Percentiles rank a stretch among this genome's conserved stretches.
Evolutionary conservation across 805 yeast species (phyloP).

Genomic region (Helenozyma baotianmanensis): DNA sequence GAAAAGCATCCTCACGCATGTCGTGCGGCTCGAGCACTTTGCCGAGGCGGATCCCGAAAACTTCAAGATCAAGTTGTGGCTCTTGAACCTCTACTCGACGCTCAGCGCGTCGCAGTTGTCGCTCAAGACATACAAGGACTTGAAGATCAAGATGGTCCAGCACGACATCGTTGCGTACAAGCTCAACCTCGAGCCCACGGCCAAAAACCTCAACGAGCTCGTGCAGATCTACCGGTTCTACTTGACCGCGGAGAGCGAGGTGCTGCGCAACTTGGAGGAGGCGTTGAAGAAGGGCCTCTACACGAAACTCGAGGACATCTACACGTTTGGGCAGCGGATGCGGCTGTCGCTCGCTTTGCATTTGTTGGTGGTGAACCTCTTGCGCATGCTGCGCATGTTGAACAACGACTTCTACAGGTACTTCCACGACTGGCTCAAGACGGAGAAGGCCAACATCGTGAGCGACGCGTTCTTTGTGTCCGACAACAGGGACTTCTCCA

Average conservation of each 20-base stretch:
- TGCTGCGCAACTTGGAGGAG: conserved; percentile 42
- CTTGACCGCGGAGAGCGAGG: conserved; percentile 48
- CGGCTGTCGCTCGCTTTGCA: conserved; percentile 46
- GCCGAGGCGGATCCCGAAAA: conserved; percentile 60
- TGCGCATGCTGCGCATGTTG: conserved; percentile 29
- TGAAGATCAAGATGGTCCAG: conserved; percentile 73
- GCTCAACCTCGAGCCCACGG: conserved; percentile 42
- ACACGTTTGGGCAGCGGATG: conserved; percentile 54
- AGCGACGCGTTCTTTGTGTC: conserved; percentile 13
- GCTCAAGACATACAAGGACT: conserved; percentile 41
- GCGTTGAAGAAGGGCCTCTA: conserved; percentile 59
- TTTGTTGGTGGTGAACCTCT: conserved; percentile 28
- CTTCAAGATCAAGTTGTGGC: conserved; percentile 67
- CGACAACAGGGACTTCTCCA: conserved; percentile 60
- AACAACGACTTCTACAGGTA: conserved; percentile 27
- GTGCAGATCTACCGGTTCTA: conserved; percentile 45
- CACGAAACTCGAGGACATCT: conserved; percentile 63
- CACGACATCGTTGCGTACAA: conserved; percentile 62
- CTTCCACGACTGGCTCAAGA: conserved; percentile 18
- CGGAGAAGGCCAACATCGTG: conserved; percentile 11
- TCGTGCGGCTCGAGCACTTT: conserved; percentile 56
- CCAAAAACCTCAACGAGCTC: conserved; percentile 28
- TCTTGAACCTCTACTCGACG: conserved; percentile 55
- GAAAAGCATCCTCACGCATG: conserved; percentile 29
- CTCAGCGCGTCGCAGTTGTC: conserved; percentile 55